A percentile compares a stretch with the other conserved stretches of the same genome.
phyloP scores from a whole-genome alignment of 352 stramenopile genomes.

The Pythium myriotylum region DNA sequence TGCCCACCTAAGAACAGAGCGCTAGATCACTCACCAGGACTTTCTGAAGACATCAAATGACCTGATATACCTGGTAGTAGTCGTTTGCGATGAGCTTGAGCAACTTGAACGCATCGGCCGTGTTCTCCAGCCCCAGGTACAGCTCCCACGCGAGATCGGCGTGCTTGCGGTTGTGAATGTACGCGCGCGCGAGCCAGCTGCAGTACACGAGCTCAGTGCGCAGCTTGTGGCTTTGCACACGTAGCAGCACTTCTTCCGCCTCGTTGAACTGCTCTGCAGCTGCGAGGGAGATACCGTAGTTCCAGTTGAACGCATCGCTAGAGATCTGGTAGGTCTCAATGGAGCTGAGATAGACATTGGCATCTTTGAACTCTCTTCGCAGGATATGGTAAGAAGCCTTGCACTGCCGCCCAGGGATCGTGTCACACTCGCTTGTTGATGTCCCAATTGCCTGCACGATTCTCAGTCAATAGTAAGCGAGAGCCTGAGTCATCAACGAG shows the following conservation, averaged over 20 bases:
- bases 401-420: constrained; percentile 65
- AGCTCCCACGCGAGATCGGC: constrained; percentile 57
- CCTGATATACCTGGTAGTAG: constrained; percentile 42
- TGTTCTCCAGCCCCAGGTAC: constrained; percentile 62
- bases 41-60: neutral
- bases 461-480: neutral
- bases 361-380: constrained; percentile 65
- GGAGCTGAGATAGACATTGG: constrained; percentile 69
- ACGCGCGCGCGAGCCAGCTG: constrained; percentile 60
- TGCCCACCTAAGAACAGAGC: constrained; percentile 13
- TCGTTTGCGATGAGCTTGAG: constrained; percentile 75
- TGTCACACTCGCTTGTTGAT: constrained; percentile 51
- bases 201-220: constrained; percentile 41
- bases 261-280: constrained; percentile 45
- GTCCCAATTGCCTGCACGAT: constrained; percentile 49
- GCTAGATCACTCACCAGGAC: neutral
- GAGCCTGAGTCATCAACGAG: neutral
- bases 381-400: constrained; percentile 77
- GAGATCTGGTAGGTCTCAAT: constrained; percentile 56
- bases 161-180: constrained; percentile 43
- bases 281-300: constrained; percentile 70
- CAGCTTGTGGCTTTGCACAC: constrained; percentile 42
- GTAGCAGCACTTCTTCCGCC: constrained; percentile 55
- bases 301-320: constrained; percentile 80
- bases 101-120: constrained; percentile 45